phyloP scores from a whole-genome alignment of 305 asterid genomes.

The Fraxinus floribunda region DNA sequence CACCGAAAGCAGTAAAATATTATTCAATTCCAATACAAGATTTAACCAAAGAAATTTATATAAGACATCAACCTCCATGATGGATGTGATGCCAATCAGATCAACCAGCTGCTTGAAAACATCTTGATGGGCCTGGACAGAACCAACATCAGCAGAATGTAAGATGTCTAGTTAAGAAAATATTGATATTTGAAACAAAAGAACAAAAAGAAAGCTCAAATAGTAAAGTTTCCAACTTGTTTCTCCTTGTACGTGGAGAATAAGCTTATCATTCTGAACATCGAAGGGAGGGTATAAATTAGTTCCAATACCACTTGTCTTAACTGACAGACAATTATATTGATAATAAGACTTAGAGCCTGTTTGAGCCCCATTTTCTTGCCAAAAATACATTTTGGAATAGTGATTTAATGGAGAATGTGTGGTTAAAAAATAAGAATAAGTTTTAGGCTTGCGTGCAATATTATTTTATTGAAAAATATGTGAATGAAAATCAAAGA shows the following conservation, averaged over 20 bases:
- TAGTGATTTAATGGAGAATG: not conserved
- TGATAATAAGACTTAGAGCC: not conserved
- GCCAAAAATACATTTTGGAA: not conserved
- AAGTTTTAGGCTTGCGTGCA: not conserved
- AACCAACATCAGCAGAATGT: conserved; percentile 13
- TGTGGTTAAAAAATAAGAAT: not conserved
- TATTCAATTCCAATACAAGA: not conserved
- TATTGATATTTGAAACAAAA: not conserved
- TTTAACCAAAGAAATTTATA: conserved; percentile 8
- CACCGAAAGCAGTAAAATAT: conserved; percentile 10
- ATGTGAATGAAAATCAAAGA: not conserved
- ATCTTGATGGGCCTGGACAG: conserved; percentile 67
- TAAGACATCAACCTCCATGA: conserved; percentile 79
- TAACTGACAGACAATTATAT: not conserved
- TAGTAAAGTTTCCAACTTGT: conserved; percentile 6
- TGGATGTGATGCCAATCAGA: conserved; percentile 95
- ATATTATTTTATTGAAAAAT: not conserved
- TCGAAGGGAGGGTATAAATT: conserved; percentile 7
- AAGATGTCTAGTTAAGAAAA: not conserved
- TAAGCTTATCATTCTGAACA: not conserved
- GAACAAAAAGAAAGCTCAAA: conserved; percentile 15
- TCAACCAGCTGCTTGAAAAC: conserved; percentile 85
- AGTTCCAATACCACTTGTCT: not conserved
- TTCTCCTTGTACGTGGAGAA: not conserved
- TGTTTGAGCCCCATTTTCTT: not conserved